Evolutionary conservation across 441 rosid genomes (phyloP), one percentile per base, ranked within the genome.

Genomic region (Flueggea neowawraea): DNA sequence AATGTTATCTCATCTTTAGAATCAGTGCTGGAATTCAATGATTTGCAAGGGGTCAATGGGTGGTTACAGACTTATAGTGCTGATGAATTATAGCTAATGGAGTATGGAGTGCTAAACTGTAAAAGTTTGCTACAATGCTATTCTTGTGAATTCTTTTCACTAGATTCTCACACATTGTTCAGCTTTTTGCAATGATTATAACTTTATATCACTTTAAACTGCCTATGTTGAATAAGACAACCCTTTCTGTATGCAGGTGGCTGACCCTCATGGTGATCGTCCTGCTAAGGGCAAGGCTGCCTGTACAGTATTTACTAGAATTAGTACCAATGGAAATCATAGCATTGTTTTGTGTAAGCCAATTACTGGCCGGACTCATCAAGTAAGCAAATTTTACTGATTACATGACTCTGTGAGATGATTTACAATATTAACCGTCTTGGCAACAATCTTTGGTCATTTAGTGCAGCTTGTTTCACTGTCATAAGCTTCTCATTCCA

Each of bases 291-390:
- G 97, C 58, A 95, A 88, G 87, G 67, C 83, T 74, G 92, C 98
- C 4, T 85, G 85, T 78, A 85, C 99, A 44, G 88, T 86, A 78
- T 89, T 91, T 75, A 78, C 88, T 31, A 81, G 96, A 74, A 84
- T 89, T 57, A 73, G 81, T 58, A 87, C 97, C 52, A 73, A 88
- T 64, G 92, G 97, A 63, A 79, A 71, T 67, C 82, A 89, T 63
- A 95, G 97, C 81, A 84, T 86, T 60, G 95, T 88, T 66, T 84
- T 80, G 73, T 91, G 97, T 58, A 84, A 89, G 79, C 97, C 99
- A 55, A 72, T 91, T 68, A 95, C 97, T 39, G 97, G 97, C 61
- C 77, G 95, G 70, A 91, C 97, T 51, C 98, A 95, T 88, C 97
- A 95, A 80, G 96, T 89, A 84, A 75, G 91, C 70, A 60, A 56